Conservation (phyloP, 306 rosid species). For the Dalbergia cochinchinensis region DNA sequence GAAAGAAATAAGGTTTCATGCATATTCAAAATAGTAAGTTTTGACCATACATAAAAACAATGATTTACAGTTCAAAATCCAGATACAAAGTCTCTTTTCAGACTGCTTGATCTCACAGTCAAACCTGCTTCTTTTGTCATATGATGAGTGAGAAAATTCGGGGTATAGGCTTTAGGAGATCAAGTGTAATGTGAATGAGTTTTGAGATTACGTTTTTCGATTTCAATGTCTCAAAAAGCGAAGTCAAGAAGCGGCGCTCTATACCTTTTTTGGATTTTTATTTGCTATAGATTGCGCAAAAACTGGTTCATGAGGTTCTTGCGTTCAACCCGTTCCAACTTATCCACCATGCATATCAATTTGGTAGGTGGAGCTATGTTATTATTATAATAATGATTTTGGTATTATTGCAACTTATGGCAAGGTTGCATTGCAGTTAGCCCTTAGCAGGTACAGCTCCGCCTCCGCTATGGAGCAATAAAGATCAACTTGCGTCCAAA, state of each 20-base stretch:
- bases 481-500: background rate
- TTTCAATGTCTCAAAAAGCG: constrained; percentile 53
- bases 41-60: background rate
- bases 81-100: background rate
- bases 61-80: background rate
- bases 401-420: constrained; percentile 5
- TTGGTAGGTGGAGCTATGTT: constrained; percentile 21
- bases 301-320: constrained; percentile 39
- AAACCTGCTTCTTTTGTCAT: constrained; percentile 12
- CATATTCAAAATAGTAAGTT: background rate
- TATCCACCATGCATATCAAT: constrained; percentile 34
- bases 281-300: constrained; percentile 35
- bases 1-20: background rate
- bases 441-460: background rate
- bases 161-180: constrained; percentile 18
- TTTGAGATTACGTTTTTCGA: constrained; percentile 33
- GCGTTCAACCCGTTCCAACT: constrained; percentile 29
- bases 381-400: background rate
- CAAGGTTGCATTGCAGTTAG: constrained; percentile 22
- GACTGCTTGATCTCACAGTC: background rate
- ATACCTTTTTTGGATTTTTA: constrained; percentile 37
- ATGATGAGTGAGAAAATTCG: constrained; percentile 34
- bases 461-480: background rate
- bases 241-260: constrained; percentile 57
- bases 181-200: constrained; percentile 14